Conservation (phyloP, 2,329 filamentous ascomycete species). For the Phaeosphaeriaceae sp. region DNA sequence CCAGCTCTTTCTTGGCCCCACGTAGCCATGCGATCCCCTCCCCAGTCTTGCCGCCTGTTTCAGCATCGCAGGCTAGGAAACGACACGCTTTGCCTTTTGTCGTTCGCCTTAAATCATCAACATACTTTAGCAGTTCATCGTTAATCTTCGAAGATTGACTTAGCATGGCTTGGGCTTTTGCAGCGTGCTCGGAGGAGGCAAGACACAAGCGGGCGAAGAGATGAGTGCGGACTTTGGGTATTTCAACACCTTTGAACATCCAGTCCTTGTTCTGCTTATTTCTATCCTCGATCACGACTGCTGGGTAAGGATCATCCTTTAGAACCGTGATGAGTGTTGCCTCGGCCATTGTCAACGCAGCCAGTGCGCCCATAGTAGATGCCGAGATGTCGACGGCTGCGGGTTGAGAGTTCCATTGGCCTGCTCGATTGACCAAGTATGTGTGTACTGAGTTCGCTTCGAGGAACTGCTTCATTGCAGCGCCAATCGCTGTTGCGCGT, state of each 20-base stretch:
- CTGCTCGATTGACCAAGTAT: slow-evolving; percentile 68
- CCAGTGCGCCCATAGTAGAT: slow-evolving; percentile 53
- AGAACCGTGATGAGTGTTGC: slow-evolving; percentile 87
- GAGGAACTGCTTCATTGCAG: slow-evolving; percentile 78
- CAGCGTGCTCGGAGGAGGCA: slow-evolving; percentile 85
- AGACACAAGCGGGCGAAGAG: slow-evolving; percentile 88
- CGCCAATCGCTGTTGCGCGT: slow-evolving; percentile 71
- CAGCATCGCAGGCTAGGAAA: slow-evolving; percentile 89
- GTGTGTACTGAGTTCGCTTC: slow-evolving; percentile 80
- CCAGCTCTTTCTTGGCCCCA: slow-evolving; percentile 77
- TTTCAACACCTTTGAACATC: slow-evolving; percentile 92
- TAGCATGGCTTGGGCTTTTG: slow-evolving; percentile 67
- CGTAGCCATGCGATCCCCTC: slow-evolving; percentile 86
- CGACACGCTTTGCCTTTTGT: slow-evolving; percentile 85
- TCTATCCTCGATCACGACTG: slow-evolving; percentile 77
- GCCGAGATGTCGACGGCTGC: slow-evolving; percentile 51
- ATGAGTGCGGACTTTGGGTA: slow-evolving; percentile 86
- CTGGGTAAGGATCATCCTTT: slow-evolving; percentile 93
- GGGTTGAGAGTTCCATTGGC: slow-evolving; percentile 43
- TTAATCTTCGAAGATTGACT: slow-evolving; percentile 59
- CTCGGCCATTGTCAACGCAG: slow-evolving; percentile 77
- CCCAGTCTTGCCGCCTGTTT: slow-evolving; percentile 79
- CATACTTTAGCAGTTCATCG: slow-evolving; percentile 72
- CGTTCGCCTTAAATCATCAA: slow-evolving; percentile 75
- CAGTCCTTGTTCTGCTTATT: slow-evolving; percentile 88